Base-by-base conservation (phyloP, 306 rosid genomes). In the Sicyos baderoa region DNA sequence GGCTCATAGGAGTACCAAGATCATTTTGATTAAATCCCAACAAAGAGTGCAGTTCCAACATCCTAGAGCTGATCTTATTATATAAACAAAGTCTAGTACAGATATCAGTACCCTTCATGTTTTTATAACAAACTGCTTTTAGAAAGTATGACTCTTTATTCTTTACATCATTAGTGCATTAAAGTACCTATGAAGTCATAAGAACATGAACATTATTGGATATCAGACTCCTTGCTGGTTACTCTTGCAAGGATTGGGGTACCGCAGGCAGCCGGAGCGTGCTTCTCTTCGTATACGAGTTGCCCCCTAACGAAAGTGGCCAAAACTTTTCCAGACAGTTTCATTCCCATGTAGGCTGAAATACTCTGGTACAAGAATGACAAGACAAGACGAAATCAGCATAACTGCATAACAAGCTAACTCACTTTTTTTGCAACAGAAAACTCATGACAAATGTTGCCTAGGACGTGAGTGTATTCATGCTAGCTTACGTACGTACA, bases 251-350 rank as follows among this genome's bases (percentile, higher is more conserved):
- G 93, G 75, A 92, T 82, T 25, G 83, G 78, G 68, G 79, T 77
- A 47, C 98, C 96, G 53, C 96, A 89, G 74, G 93, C 84, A 13
- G 76, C 79, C 27, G 91, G 72, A 75, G 98, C 98, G 79, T 84
- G 98, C 53, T 85, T 82, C 13, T 85, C 94, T 18, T 84, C 75
- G 79, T 79, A 93, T 54, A 93, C 94, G 22, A 89, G 94, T 78
- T 88, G 90, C 77, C 98, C 98, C 75, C 98, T 85, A 1, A 89
- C 86, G 84, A 88, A 89, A 63, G 98, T 93, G 23, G 91, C 88
- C 62, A 84, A 75, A 42, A 90, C 91, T 85, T 78, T 84, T 68
- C 98, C 98, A 0, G 89, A 79, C 54, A 92, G 72, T 70, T 77
- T 82, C 61, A 50, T 79, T 78, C 98, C 97, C 97, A 89, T 82